Evolutionary conservation across 139 green algal genomes (phyloP).

Genomic region (Chlorella sorokiniana): DNA sequence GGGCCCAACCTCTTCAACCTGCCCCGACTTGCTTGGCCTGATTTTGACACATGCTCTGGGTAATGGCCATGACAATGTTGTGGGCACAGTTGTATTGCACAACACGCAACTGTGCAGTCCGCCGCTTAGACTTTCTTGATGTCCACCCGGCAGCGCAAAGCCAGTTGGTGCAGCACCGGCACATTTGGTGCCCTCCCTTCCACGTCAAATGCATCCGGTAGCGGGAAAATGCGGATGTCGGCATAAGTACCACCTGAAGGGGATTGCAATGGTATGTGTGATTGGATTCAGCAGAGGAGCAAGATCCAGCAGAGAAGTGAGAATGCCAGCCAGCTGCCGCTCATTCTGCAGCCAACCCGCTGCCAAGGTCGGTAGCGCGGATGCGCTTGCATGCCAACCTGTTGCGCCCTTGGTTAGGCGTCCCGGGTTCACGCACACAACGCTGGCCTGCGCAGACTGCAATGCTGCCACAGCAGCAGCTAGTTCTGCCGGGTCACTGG

Average conservation of each 20-base stretch:
- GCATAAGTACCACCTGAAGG: constrained; percentile 75
- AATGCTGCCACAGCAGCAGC: background rate
- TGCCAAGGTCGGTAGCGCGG: background rate
- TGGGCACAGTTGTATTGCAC: no score
- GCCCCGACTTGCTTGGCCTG: no score
- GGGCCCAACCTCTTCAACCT: no score
- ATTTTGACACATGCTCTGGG: no score
- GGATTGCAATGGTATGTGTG: background rate
- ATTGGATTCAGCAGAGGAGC: background rate
- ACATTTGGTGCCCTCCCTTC: constrained; percentile 21
- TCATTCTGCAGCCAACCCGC: no score
- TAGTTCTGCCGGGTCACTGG: background rate
- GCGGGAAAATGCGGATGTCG: constrained; percentile 52
- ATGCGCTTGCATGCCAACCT: background rate
- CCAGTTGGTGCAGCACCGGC: constrained; percentile 34
- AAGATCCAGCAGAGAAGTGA: no score
- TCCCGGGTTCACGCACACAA: constrained; percentile 84
- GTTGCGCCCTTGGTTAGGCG: constrained; percentile 70
- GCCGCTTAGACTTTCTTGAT: constrained; percentile 48
- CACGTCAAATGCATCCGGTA: constrained; percentile 22
- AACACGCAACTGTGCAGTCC: no score
- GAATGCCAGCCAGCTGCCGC: no score
- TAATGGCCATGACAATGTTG: no score
- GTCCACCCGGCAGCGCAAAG: constrained; percentile 49
- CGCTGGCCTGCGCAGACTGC: background rate